Conservation (phyloP, 2,329 filamentous ascomycete species). For the Colletotrichum siamense region DNA sequence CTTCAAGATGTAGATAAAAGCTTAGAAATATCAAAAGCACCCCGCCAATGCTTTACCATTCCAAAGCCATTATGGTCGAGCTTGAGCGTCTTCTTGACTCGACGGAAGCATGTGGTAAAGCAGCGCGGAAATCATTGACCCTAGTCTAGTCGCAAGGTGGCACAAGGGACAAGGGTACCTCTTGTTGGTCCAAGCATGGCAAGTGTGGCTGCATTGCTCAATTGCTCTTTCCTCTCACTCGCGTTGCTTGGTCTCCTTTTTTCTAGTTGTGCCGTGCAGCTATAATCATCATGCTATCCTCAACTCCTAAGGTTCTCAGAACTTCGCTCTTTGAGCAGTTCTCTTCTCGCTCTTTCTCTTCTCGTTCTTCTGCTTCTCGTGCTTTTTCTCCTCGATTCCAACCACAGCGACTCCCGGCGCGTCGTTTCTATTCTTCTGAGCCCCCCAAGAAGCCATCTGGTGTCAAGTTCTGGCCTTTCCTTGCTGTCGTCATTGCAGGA, state of each 20-base stretch:
- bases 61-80: neutral
- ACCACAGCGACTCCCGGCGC: constrained; percentile 17
- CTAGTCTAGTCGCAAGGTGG: neutral
- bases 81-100: neutral
- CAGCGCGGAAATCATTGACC: neutral
- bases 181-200: neutral
- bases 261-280: neutral
- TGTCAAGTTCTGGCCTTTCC: constrained; percentile 66
- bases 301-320: neutral
- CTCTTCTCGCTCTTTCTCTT: neutral
- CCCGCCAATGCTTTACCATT: neutral
- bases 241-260: neutral
- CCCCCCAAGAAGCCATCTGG: constrained; percentile 36
- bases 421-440: constrained; percentile 48
- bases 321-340: neutral
- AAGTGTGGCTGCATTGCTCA: constrained; percentile 8
- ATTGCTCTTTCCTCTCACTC: neutral
- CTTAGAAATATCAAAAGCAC: neutral
- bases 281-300: neutral
- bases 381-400: neutral
- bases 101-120: neutral
- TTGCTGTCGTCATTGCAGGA: constrained; percentile 52
- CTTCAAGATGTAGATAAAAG: neutral
- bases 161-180: neutral
- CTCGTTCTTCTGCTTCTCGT: neutral